phyloP scores from a whole-genome alignment of 192 early-diverging fungal species.

The Coemansia sp. region DNA sequence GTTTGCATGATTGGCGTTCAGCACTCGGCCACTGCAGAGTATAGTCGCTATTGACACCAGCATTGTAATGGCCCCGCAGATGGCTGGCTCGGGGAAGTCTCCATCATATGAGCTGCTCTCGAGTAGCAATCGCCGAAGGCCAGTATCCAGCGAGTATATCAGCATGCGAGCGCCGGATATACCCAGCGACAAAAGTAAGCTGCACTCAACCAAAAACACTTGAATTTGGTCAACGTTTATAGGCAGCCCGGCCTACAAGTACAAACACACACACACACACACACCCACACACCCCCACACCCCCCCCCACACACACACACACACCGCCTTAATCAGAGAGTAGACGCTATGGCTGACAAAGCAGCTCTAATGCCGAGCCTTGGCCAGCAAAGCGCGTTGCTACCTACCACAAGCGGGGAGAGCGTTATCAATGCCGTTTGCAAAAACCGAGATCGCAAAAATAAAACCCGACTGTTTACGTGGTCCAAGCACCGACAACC shows the following conservation, averaged over 20 bases:
- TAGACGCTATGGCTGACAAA: neutral
- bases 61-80: constrained; percentile 17
- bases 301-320: no score
- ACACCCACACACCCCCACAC: no score
- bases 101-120: constrained; percentile 19
- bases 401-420: constrained; percentile 36
- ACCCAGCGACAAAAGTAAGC: constrained; percentile 25
- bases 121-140: constrained; percentile 31
- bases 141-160: constrained; percentile 23
- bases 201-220: constrained; percentile 45
- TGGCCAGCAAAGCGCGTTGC: neutral
- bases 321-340: neutral
- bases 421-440: constrained; percentile 39
- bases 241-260: constrained; percentile 20
- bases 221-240: constrained; percentile 31
- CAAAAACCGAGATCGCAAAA: constrained; percentile 40
- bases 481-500: constrained; percentile 38
- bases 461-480: constrained; percentile 30
- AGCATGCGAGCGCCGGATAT: constrained; percentile 40
- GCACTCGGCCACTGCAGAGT: constrained; percentile 17
- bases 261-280: no score
- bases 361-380: neutral
- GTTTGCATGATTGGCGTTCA: constrained; percentile 12
- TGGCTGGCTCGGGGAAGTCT: constrained; percentile 19
- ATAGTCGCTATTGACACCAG: constrained; percentile 31